Evolutionary conservation across 441 rosid genomes (phyloP), one percentile per base, ranked within the genome.

Genomic region (Cnidoscolus chayamansa): DNA sequence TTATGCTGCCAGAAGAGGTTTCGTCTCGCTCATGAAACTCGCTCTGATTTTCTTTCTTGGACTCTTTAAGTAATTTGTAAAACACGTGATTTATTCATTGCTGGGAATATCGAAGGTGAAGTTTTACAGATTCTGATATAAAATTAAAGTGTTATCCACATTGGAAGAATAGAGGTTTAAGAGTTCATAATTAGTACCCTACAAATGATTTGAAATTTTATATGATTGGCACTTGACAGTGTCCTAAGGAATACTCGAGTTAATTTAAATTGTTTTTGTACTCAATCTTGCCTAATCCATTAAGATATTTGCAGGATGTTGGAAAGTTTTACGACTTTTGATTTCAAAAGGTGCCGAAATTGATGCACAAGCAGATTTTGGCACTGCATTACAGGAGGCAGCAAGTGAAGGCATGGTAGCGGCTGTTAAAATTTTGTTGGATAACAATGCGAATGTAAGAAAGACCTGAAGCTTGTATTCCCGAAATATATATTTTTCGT

Each of bases 371-470:
- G 17, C 73, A 58, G 50, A 54, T 25, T 54, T 13, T 54, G 70
- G 73, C 64, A 75, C 78, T 54, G 69, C 78, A 31, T 35, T 75
- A 40, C 63, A 68, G 6, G 2, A 19, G 51, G 78, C 78, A 17
- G 68, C 68, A 5, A 8, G 0, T 20, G 13, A 17, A 11, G 68
- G 68, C 30, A 62, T 61, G 43, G 32, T 35, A 53, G 69, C 69
- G 10, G 45, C 55, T 49, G 57, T 75, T 17, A 62, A 69, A 35
- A 47, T 69, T 16, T 69, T 75, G 64, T 43, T 75, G 62, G 74
- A 63, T 5, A 69, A 75, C 11, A 59, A 75, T 45, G 78, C 78
- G 16, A 31, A 75, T 55, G 78, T 75, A 54, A 72, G 70, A 16
- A 55, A 48, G 47, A 71, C 51, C 51, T 48, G 51, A 48, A 48